phyloP scores from a whole-genome alignment of 2,329 filamentous ascomycete genomes.

The Ploettnerulaceae sp. region DNA sequence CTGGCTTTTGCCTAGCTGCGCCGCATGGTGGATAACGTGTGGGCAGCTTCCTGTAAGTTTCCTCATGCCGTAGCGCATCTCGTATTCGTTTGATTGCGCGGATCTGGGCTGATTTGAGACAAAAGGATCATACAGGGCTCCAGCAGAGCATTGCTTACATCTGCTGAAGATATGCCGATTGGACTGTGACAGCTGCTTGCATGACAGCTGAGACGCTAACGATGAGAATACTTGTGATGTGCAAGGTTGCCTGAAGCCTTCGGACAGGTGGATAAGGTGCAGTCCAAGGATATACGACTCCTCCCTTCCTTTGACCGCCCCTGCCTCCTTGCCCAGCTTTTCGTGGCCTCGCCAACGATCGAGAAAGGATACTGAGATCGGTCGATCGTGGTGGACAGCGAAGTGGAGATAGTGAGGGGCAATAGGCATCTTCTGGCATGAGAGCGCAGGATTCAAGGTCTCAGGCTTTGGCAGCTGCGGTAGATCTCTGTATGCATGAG shows the following conservation, averaged over 20 bases:
- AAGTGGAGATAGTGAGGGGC: slow-evolving; percentile 13
- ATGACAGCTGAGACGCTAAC: slow-evolving; percentile 17
- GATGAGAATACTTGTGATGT: slow-evolving; percentile 13
- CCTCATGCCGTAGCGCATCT: slow-evolving; percentile 10
- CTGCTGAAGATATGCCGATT: slow-evolving; percentile 4
- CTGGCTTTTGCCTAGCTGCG: slow-evolving; percentile 14
- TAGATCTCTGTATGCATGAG: slow-evolving; percentile 11
- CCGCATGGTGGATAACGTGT: slow-evolving; percentile 12
- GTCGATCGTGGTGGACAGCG: slow-evolving; percentile 17
- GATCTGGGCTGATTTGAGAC: slow-evolving; percentile 15
- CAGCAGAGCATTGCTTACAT: slow-evolving; percentile 2
- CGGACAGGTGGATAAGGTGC: slow-evolving; percentile 13
- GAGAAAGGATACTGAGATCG: slow-evolving; percentile 15
- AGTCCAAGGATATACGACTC: slow-evolving; percentile 14
- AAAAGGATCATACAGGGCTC: slow-evolving; percentile 9
- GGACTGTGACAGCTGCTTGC: not conserved
- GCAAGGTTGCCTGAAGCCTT: slow-evolving; percentile 18
- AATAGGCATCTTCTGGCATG: slow-evolving; percentile 17
- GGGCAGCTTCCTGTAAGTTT: slow-evolving; percentile 12
- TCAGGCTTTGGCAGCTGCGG: slow-evolving; percentile 13
- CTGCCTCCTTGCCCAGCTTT: slow-evolving; percentile 13
- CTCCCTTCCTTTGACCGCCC: slow-evolving; percentile 6
- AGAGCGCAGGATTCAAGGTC: slow-evolving; percentile 19
- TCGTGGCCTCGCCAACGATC: slow-evolving; percentile 11
- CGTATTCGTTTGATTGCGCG: slow-evolving; percentile 14